phyloP scores from a whole-genome alignment of 2,329 filamentous ascomycete genomes.

The Pseudogymnoascus pannorum region DNA sequence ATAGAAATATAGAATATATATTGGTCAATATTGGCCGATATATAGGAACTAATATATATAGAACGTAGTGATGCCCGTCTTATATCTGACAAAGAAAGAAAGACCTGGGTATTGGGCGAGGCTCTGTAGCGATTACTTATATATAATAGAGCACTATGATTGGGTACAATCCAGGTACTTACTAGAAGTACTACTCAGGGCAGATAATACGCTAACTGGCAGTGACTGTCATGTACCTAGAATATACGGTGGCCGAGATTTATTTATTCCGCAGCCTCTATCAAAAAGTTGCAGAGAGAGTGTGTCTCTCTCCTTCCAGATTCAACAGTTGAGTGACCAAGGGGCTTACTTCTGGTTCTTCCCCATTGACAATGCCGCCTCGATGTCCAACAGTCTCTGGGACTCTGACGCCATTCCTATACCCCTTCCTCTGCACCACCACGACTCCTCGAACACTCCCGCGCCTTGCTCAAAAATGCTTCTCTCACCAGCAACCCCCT shows the following conservation, averaged over 20 bases:
- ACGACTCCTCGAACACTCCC: not conserved
- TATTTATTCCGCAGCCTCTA: constrained; percentile 5
- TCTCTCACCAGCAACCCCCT: not conserved
- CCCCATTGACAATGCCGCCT: constrained; percentile 24
- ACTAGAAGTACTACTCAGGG: no score
- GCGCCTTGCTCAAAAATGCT: not conserved
- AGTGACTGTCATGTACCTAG: not conserved
- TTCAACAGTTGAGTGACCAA: not conserved
- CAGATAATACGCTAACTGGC: no score
- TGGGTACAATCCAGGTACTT: no score
- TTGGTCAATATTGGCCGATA: not conserved
- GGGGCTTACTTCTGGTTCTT: not conserved
- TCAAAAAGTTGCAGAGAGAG: not conserved
- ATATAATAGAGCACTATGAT: not conserved
- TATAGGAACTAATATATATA: not conserved
- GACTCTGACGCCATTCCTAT: constrained; percentile 29
- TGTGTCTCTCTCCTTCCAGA: not conserved
- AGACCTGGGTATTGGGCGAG: not conserved
- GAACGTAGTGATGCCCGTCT: not conserved
- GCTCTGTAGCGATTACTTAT: not conserved
- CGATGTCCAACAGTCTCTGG: constrained; percentile 23
- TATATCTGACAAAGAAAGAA: not conserved
- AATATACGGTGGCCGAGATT: constrained; percentile 4
- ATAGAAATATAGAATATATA: no score
- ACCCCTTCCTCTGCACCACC: constrained; percentile 24